Base-by-base conservation (phyloP, 1,284 basidiomycete genomes). In the Neotropicomus parvogracilis region DNA sequence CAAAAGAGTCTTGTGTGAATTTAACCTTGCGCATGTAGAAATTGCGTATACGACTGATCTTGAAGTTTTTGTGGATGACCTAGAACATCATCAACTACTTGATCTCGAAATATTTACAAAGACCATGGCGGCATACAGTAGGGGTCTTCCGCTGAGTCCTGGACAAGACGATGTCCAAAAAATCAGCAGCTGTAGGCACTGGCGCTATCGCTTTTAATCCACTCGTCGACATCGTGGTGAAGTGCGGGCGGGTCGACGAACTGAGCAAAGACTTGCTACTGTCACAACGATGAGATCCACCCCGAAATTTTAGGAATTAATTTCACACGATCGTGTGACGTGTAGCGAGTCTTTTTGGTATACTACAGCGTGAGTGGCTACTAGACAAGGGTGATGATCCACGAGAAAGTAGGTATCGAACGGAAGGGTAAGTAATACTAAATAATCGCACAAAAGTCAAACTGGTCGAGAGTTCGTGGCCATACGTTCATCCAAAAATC, bases 11-110 rank as follows among this genome's bases (percentile, higher is more conserved):
- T 70, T 98, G 95, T 1, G 95, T 97, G 71, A 98, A 99, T 74
- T 97, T 99, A 73, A 99, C 95, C 72, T 98, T 99, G 68, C 95
- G 85, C 95, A 98, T 97, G 73, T 99, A 97, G 69, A 97, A 90
- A 59, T 89, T 86, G 49, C 92, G 81, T 67, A 94, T 95, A 47
- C 93, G 85, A 54, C 90, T 92, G 69, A 99, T 99, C 78, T 99
- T 98, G 79, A 97, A 97, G 77, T 97, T 98, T 78, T 94, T 94
- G 71, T 95, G 93, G 64, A 97, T 95, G 59, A 91, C 88, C 88
- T 91, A 54, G 36, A 32, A 14, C 20, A 35, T 27, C 24, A 16
- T 54, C 35, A 42, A 26, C 33, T n/a, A 21, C 40, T 36, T 20
- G 47, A 47, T 49, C 39, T 27, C 26, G n/a, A 41, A 29, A 19